Percentiles rank a stretch among this genome's conserved stretches.
These are phyloP conservation scores for Cicer arietinum DNA, from an alignment of 306 rosid genomes.

Conservation along the genomic window DNA sequence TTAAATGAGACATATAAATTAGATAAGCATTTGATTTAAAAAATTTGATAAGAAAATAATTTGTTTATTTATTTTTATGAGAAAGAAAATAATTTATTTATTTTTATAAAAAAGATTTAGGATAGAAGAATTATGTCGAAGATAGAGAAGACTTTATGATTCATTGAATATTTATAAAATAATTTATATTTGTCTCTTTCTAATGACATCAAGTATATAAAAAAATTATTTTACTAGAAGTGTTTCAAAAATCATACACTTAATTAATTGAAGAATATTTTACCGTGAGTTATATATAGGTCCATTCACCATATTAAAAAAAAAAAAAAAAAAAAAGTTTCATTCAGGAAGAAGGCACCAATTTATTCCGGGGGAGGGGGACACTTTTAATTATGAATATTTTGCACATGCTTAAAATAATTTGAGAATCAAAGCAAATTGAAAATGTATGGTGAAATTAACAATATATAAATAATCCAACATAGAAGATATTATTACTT, in stretches of 20 bases:
- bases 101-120: too few relatives aligned
- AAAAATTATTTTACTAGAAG: background rate
- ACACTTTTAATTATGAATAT: background rate
- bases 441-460: conserved; percentile 9
- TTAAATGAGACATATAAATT: too few relatives aligned
- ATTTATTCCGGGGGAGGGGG: too few relatives aligned
- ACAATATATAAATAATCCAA: conserved; percentile 2
- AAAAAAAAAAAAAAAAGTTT: background rate
- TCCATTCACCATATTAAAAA: background rate
- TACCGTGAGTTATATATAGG: background rate
- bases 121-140: too few relatives aligned
- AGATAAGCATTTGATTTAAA: too few relatives aligned
- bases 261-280: conserved; percentile 19
- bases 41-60: too few relatives aligned
- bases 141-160: too few relatives aligned
- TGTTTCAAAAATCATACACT: background rate
- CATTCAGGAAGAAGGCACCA: background rate
- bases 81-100: too few relatives aligned
- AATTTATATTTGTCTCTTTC: too few relatives aligned
- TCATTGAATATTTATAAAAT: too few relatives aligned
- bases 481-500: conserved; percentile 37
- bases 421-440: background rate
- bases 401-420: conserved; percentile 2
- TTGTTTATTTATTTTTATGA: too few relatives aligned
- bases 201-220: too few relatives aligned